phyloP scores from a whole-genome alignment of 2,329 filamentous ascomycete genomes.

The Fusarium drepaniforme region DNA sequence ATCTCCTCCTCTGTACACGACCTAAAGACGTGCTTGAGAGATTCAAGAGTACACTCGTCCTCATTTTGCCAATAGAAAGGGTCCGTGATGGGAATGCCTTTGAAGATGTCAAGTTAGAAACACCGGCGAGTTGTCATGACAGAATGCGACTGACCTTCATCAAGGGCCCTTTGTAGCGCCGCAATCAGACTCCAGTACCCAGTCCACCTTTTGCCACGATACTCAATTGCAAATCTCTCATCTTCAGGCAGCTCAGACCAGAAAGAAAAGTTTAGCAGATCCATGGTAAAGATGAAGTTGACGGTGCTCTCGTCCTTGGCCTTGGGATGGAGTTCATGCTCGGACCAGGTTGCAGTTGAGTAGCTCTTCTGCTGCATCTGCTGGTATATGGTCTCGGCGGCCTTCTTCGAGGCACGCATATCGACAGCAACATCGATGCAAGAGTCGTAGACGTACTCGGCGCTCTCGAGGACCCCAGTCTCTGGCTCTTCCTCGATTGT shows the following conservation, averaged over 20 bases:
- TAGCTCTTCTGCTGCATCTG: conserved; percentile 89
- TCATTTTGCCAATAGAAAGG: conserved; percentile 88
- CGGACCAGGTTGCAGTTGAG: conserved; percentile 86
- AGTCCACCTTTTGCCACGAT: conserved; percentile 85
- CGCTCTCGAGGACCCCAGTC: conserved; percentile 84
- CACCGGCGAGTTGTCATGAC: neutral
- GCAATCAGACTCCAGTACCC: conserved; percentile 97
- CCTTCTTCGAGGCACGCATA: conserved; percentile 83
- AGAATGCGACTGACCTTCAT: conserved; percentile 71
- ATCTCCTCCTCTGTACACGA: conserved; percentile 90
- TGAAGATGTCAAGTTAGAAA: conserved; percentile 5
- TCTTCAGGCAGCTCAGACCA: conserved; percentile 82
- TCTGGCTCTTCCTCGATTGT: conserved; percentile 72
- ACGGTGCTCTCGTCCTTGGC: conserved; percentile 82
- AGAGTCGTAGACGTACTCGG: conserved; percentile 91
- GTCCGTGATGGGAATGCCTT: conserved; percentile 88
- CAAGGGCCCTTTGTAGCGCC: conserved; percentile 84
- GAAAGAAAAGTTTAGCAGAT: conserved; percentile 96
- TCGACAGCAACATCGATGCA: conserved; percentile 92
- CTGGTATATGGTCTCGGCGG: conserved; percentile 81
- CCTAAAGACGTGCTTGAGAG: conserved; percentile 83
- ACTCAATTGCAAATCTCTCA: conserved; percentile 85
- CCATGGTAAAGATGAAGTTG: conserved; percentile 97
- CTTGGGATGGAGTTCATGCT: conserved; percentile 91
- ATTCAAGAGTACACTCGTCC: conserved; percentile 79